Evolutionary conservation across 129 eudicot genomes (phyloP).

Genomic region (Apium graveolens): DNA sequence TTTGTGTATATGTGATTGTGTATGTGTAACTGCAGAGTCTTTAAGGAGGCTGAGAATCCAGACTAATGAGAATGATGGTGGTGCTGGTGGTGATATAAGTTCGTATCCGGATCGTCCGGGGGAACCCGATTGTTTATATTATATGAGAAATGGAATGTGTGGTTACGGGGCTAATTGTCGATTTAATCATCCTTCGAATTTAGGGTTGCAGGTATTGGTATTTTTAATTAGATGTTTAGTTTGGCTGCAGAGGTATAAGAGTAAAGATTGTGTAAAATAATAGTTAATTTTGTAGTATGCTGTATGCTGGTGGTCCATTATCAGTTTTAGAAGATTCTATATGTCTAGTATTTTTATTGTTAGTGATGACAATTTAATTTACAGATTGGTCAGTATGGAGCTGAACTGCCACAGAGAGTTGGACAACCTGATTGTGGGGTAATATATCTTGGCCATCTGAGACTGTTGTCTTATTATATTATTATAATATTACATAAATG

Average conservation of each 20-base stretch:
- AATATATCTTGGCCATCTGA: slow-evolving; percentile 13
- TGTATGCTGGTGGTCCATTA: slow-evolving; percentile 3
- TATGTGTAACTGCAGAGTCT: slow-evolving; percentile 27
- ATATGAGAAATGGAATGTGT: slow-evolving; percentile 67
- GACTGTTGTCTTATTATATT: background rate
- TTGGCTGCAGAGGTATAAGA: background rate
- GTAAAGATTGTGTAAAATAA: background rate
- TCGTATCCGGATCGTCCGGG: slow-evolving; percentile 81
- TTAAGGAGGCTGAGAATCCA: slow-evolving; percentile 47
- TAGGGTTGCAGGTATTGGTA: slow-evolving; percentile 44
- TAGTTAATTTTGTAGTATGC: slow-evolving; percentile 1
- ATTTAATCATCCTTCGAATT: slow-evolving; percentile 73
- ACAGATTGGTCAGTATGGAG: slow-evolving; percentile 41
- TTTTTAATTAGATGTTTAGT: background rate
- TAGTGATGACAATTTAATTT: background rate
- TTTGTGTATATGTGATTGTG: background rate
- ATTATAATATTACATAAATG: background rate
- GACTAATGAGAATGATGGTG: slow-evolving; percentile 32
- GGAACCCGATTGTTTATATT: slow-evolving; percentile 77
- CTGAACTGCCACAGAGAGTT: slow-evolving; percentile 74
- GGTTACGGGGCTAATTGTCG: slow-evolving; percentile 78
- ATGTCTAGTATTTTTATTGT: background rate
- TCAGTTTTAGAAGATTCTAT: background rate
- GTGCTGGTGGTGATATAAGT: slow-evolving; percentile 19
- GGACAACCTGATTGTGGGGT: slow-evolving; percentile 94